Evolutionary conservation across 2,329 filamentous ascomycete genomes (phyloP), one percentile per base, ranked within the genome.

Genomic region (Myotisia sp.): DNA sequence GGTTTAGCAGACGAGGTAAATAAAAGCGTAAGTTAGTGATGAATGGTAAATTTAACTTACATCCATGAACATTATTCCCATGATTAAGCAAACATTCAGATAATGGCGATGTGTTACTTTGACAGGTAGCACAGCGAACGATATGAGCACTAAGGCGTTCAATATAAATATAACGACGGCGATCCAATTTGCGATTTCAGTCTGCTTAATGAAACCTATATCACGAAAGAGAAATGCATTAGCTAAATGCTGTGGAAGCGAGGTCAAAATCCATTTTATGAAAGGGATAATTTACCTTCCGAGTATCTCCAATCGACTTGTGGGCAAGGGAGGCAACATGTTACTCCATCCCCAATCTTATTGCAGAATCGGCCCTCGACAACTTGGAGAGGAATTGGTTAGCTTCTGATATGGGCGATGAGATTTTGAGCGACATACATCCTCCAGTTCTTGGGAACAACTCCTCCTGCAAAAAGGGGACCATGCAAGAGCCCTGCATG

Each of bases 21-120:
- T 18, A 31, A 3, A 4, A 27, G 10, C 6, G 10, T 18, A 16
- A 4, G 10, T 14, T 5, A 13, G 8, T 23, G n/a, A 10, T 6
- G 29, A 6, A 12, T 9, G 6, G 7, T 23, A 10, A 23, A 14
- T 12, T 10, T n/a, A 12, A 65, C 79, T 64, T 61, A 85, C 81
- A 53, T 80, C 80, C 70, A 95, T 81, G 37, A 87, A 65, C 26
- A 79, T 62, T 26, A 87, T 74, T 3, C 74, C 81, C 28, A 81
- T 57, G 4, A 82, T 79, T 33, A 95, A 65, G 53, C 84, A 90
- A 43, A 94, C 79, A 52, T 82, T 94, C 23, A 98, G 65, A 51
- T 95, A 95, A 55, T 98, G 90, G 34, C 86, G 76, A 50, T 84
- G 75, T 5, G 90, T 94, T 63, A 83, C 87, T 47, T 92, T 84